These are phyloP conservation scores for Pleurotus sapidus DNA, from an alignment of 768 basidiomycete genomes.

Conservation along the genomic window DNA sequence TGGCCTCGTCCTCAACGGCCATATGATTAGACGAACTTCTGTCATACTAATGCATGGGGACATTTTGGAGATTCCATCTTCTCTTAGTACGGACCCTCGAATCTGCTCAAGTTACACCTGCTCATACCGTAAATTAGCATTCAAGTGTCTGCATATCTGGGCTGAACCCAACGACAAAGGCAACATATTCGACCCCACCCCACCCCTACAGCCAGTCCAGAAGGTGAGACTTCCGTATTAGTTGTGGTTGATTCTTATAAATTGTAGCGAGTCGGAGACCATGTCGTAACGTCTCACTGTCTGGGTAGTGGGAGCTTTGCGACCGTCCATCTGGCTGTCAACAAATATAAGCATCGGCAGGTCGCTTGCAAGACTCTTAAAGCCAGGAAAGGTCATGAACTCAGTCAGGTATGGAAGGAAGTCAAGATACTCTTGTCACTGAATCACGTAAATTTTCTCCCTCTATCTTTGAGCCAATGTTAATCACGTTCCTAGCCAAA, in stretches of 20 bases:
- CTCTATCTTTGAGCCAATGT: background rate
- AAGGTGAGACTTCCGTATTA: constrained; percentile 38
- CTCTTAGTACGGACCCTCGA: constrained; percentile 43
- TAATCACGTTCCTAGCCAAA: constrained; percentile 53
- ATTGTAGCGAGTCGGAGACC: constrained; percentile 57
- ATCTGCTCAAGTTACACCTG: background rate
- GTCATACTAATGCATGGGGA: constrained; percentile 81
- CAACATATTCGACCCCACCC: constrained; percentile 60
- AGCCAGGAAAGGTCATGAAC: constrained; percentile 55
- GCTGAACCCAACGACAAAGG: constrained; percentile 50
- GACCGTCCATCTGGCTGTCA: constrained; percentile 76
- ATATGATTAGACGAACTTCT: constrained; percentile 62
- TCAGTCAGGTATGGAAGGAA: constrained; percentile 69
- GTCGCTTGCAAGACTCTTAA: constrained; percentile 85
- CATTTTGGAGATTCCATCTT: constrained; percentile 61
- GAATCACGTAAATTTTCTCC: constrained; percentile 53
- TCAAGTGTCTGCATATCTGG: constrained; percentile 61
- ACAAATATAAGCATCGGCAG: constrained; percentile 60
- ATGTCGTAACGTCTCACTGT: constrained; percentile 74
- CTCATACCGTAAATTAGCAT: constrained; percentile 37
- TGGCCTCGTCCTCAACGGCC: constrained; percentile 68
- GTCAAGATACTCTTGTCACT: constrained; percentile 69
- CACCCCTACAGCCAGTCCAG: constrained; percentile 47
- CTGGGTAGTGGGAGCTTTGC: constrained; percentile 83
- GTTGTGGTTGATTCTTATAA: background rate